A percentile compares a stretch with the other conserved stretches of the same genome.
Evolutionary conservation across 495 filamentous ascomycete genomes (phyloP).

Genomic region (Penicillium odoratum): DNA sequence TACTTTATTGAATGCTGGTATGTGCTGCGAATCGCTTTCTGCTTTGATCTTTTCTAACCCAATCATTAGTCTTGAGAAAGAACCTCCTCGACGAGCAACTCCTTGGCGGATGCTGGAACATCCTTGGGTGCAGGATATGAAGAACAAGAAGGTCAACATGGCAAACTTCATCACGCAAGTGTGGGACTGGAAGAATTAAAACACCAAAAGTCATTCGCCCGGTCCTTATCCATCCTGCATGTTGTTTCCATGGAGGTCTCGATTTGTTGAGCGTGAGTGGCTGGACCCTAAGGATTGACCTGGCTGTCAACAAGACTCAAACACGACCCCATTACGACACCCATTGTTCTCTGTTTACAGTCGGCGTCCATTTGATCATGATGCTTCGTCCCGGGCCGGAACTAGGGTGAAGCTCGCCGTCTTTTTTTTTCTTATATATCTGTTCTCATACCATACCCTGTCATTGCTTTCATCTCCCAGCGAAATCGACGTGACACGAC

Average conservation of each 20-base stretch:
- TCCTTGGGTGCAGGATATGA: conserved; percentile 97
- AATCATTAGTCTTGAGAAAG: conserved; percentile 80
- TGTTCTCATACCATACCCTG: conserved; percentile 21
- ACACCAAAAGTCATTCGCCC: conserved; percentile 8
- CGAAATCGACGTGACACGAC: conserved; percentile 23
- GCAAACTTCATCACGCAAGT: conserved; percentile 85
- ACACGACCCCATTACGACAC: conserved; percentile 12
- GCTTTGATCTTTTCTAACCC: conserved; percentile 9
- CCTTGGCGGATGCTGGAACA: conserved; percentile 99
- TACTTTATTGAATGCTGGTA: conserved; percentile 99
- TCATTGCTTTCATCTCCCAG: conserved; percentile 19
- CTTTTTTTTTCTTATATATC: conserved; percentile 11
- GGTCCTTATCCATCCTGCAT: conserved; percentile 17
- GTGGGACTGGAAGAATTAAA: conserved; percentile 83
- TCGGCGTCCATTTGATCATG: conserved; percentile 18
- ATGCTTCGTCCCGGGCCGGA: conserved; percentile 27
- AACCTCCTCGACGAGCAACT: conserved; percentile 78
- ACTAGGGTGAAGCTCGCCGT: conserved; percentile 20
- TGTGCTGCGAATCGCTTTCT: conserved; percentile 34
- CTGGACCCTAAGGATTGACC: conserved; percentile 46
- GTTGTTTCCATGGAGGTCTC: conserved; percentile 16
- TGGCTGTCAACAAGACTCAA: conserved; percentile 46
- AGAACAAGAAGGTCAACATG: conserved; percentile 95
- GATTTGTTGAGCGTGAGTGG: conserved; percentile 36
- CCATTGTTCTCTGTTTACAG: conserved; percentile 16